Evolutionary conservation across 2,329 filamentous ascomycete species (phyloP).

Genomic region (Calonectria pseudoturangicola): DNA sequence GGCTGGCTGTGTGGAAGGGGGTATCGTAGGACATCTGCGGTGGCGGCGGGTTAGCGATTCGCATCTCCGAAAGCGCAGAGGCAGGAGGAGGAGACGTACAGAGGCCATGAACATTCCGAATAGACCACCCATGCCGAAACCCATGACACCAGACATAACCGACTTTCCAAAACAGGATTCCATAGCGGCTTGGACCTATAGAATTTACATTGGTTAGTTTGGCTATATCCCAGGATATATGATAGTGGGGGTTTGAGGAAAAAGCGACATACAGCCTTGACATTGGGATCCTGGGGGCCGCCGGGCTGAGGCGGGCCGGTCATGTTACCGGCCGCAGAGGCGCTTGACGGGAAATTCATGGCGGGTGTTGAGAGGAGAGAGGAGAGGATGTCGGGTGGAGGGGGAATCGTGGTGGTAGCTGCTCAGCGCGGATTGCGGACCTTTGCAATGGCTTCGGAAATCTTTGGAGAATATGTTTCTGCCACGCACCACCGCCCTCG

Average conservation of each 20-base stretch:
- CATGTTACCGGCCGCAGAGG: slow-evolving; percentile 50
- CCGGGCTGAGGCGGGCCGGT: slow-evolving; percentile 51
- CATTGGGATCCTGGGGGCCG: slow-evolving; percentile 69
- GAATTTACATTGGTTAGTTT: slow-evolving; percentile 37
- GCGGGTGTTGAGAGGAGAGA: slow-evolving; percentile 28
- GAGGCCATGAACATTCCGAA: slow-evolving; percentile 99
- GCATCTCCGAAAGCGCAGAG: not conserved
- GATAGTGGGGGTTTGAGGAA: slow-evolving; percentile 19
- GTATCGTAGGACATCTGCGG: slow-evolving; percentile 97
- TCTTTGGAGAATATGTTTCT: slow-evolving; percentile 62
- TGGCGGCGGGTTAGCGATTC: slow-evolving; percentile 42
- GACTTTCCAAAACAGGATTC: slow-evolving; percentile 95
- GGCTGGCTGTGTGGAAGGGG: slow-evolving; percentile 77
- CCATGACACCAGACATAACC: slow-evolving; percentile 92
- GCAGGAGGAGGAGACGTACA: slow-evolving; percentile 71
- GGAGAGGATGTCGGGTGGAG: not conserved
- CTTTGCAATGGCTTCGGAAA: slow-evolving; percentile 44
- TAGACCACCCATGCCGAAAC: slow-evolving; percentile 93
- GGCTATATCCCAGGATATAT: slow-evolving; percentile 2
- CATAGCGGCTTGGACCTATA: slow-evolving; percentile 87
- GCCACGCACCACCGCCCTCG: slow-evolving; percentile 61
- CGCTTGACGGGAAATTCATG: slow-evolving; percentile 65
- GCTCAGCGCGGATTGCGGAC: slow-evolving; percentile 39
- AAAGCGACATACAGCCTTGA: slow-evolving; percentile 67
- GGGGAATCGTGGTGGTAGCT: slow-evolving; percentile 36